Evolutionary conservation across 2,329 filamentous ascomycete species (phyloP).

Genomic region (Mycosphaerella sp.): DNA sequence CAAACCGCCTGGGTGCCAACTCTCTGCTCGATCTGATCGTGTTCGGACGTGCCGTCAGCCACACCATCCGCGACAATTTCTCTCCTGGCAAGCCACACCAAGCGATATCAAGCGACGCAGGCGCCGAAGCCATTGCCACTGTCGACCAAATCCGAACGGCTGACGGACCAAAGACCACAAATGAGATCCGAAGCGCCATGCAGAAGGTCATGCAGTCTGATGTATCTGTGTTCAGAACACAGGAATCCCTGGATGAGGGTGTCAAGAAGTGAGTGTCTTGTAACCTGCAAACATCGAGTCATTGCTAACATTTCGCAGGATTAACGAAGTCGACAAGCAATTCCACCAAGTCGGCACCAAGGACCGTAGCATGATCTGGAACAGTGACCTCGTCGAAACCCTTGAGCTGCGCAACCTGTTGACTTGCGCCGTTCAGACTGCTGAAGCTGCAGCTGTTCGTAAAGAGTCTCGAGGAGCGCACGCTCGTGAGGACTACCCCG

Average conservation of each 20-base stretch:
- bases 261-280: conserved; percentile 56
- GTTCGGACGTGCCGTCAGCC: conserved; percentile 93
- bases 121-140: conserved; percentile 76
- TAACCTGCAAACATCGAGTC: not conserved
- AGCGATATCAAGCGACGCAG: conserved; percentile 76
- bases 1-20: conserved; percentile 96
- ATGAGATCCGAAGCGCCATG: conserved; percentile 85
- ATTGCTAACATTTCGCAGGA: conserved; percentile 40
- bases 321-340: conserved; percentile 72
- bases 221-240: conserved; percentile 92
- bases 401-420: conserved; percentile 91
- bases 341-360: conserved; percentile 87
- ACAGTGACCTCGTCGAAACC: conserved; percentile 93
- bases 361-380: conserved; percentile 99
- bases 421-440: conserved; percentile 95
- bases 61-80: conserved; percentile 94
- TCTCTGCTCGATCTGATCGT: conserved; percentile 96
- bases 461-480: conserved; percentile 98
- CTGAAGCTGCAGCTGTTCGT: conserved; percentile 79
- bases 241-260: conserved; percentile 89
- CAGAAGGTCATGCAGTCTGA: conserved; percentile 98
- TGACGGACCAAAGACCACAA: conserved; percentile 77
- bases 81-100: conserved; percentile 73
- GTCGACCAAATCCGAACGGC: conserved; percentile 82
- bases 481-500: conserved; percentile 92